phyloP scores from a whole-genome alignment of 2,329 filamentous ascomycete species.

The Sporothrix dimorphospora region DNA sequence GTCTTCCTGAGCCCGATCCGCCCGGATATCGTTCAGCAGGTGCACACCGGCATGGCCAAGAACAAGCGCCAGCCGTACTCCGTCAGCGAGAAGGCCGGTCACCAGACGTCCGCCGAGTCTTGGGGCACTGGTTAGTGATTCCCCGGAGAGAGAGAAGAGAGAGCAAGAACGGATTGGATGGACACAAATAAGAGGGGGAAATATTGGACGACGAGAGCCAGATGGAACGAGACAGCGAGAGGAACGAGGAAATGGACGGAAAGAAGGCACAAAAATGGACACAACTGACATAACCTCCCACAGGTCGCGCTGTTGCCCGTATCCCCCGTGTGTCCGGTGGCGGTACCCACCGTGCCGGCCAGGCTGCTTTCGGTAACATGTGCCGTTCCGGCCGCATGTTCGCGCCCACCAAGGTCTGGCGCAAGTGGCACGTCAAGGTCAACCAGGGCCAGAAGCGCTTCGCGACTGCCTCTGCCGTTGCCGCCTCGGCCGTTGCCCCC shows the following conservation, averaged over 20 bases:
- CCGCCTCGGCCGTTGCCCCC: constrained; percentile 91
- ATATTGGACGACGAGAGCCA: background rate
- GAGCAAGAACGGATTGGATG: background rate
- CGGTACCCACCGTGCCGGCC: constrained; percentile 99
- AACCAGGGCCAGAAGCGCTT: constrained; percentile 99
- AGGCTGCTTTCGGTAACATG: constrained; percentile 99
- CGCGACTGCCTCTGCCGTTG: constrained; percentile 94
- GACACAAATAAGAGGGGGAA: background rate
- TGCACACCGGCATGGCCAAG: constrained; percentile 99
- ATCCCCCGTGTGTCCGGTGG: constrained; percentile 99
- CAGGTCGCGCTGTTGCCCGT: constrained; percentile 98
- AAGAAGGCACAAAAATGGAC: background rate
- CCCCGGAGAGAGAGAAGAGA: constrained; percentile 6
- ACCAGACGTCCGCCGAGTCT: constrained; percentile 99
- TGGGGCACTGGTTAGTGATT: constrained; percentile 92
- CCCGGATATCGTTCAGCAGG: constrained; percentile 97
- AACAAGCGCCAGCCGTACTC: constrained; percentile 99
- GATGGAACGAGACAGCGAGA: too few species aligned
- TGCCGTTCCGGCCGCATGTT: constrained; percentile 99
- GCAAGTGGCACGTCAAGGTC: constrained; percentile 99
- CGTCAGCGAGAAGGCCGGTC: constrained; percentile 99
- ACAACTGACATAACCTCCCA: constrained; percentile 21
- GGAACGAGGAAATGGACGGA: background rate
- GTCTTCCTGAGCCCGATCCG: constrained; percentile 98
- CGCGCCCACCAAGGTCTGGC: constrained; percentile 99